Base-by-base conservation (phyloP, 2,329 filamentous ascomycete species). In the Apiospora koreana region DNA sequence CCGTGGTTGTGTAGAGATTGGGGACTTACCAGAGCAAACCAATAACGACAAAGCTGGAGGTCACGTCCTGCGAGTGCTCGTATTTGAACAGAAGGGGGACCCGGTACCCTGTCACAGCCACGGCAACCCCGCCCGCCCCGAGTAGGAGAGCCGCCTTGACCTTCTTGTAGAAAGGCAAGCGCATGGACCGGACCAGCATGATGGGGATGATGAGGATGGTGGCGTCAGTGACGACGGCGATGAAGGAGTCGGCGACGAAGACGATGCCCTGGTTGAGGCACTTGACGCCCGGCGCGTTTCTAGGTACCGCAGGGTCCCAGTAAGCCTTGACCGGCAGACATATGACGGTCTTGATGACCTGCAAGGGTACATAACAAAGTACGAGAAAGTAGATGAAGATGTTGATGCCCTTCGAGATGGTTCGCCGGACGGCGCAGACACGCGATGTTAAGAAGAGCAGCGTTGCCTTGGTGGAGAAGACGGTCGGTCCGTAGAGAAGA, bases 401-500 rank as follows among this genome's bases (percentile, higher is more conserved):
- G 6, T 46, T 28, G 31, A 67, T 67, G 43, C 43, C 43, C 31
- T n/a, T 43, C 1, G 65, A 43, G 21, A 38, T 23, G 45, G n/a
- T 50, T 16, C 7, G 10, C 16, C 35, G 65, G 43, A 67, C 45
- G 8, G 65, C 41, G 28, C 43, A 67, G 31, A 67, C 25, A 8
- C 65, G 65, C 28, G 42, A 43, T 35, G 35, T 67, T 21, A 67
- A 46, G 42, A 67, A 21, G 9, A 67, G 38, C 31, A 67, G 21
- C 25, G 65, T 67, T 18, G 31, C 12, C 43, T 67, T 67, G 3
- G 65, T 67, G 43, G 28, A 43, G 10, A 67, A 35, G 18, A 67
- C 45, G 21, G 65, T 46, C 2, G 65, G 65, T 16, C 65, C 65
- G 65, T 67, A 67, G 45, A 67, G 25, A 14, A 67, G 43, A 16